Conservation (phyloP, 768 basidiomycete genomes). For the Tricholoma sp. region DNA sequence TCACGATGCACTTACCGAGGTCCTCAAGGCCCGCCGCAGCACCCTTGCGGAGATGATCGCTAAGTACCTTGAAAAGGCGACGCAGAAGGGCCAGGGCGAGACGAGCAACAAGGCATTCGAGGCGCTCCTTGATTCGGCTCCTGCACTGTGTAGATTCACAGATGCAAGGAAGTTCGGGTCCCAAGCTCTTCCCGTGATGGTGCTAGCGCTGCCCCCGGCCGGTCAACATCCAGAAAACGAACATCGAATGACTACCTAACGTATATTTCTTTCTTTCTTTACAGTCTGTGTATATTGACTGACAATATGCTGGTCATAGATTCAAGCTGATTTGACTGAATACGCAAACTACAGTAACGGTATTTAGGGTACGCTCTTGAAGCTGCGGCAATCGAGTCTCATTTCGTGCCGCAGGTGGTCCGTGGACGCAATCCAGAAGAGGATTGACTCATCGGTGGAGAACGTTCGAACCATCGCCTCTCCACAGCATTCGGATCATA, state of each 20-base stretch:
- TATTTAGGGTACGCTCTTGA: no score
- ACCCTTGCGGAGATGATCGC: conserved; percentile 94
- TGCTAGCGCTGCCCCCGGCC: conserved; percentile 90
- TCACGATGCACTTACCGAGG: conserved; percentile 63
- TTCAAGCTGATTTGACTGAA: conserved; percentile 62
- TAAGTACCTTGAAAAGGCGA: conserved; percentile 79
- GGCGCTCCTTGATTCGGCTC: conserved; percentile 53
- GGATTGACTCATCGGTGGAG: no score
- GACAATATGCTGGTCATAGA: conserved; percentile 38
- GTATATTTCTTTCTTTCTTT: conserved; percentile 30
- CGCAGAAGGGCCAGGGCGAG: conserved; percentile 82
- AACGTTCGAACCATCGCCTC: no score
- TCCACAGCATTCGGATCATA: no score
- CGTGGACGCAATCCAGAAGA: no score
- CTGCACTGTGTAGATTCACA: conserved; percentile 79
- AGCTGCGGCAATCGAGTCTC: no score
- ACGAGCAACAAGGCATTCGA: conserved; percentile 62
- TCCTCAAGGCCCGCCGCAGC: conserved; percentile 70
- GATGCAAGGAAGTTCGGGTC: conserved; percentile 46
- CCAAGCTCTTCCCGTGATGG: conserved; percentile 67
- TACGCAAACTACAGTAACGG: conserved; percentile 63
- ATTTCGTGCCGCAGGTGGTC: no score
- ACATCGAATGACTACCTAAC: conserved; percentile 46
- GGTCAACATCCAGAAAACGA: conserved; percentile 49
- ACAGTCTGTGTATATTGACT: conserved; percentile 2